Evolutionary conservation across 331 rosid species (phyloP).

Genomic region (Stylosanthes scabra): DNA sequence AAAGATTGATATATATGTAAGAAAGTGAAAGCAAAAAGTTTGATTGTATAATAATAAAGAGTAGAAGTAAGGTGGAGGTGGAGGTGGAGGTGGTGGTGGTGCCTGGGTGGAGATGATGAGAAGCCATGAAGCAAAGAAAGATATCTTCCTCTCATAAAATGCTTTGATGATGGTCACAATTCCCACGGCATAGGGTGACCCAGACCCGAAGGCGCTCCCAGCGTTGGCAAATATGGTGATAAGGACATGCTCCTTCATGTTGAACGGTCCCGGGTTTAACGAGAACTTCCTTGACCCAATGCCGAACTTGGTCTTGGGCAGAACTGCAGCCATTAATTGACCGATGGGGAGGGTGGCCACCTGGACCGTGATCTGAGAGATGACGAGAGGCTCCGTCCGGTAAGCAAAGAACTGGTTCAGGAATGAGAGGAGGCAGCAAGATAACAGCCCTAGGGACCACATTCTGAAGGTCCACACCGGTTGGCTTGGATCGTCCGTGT

Average conservation of each 20-base stretch:
- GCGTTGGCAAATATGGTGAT: constrained; percentile 66
- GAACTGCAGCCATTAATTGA: constrained; percentile 52
- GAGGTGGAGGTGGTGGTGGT: no score
- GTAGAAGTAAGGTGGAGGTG: not conserved
- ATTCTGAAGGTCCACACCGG: constrained; percentile 34
- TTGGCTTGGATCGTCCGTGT: constrained; percentile 56
- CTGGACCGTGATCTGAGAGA: constrained; percentile 61
- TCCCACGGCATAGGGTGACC: constrained; percentile 52
- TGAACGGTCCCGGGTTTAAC: constrained; percentile 61
- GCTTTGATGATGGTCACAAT: constrained; percentile 57
- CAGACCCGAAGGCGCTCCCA: constrained; percentile 55
- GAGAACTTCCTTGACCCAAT: constrained; percentile 43
- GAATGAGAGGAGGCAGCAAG: constrained; percentile 60
- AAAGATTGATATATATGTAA: no score
- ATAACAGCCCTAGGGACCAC: constrained; percentile 64
- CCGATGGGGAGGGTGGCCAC: constrained; percentile 59
- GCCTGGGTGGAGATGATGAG: constrained; percentile 51
- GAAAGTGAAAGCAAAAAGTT: no score
- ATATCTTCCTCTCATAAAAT: constrained; percentile 51
- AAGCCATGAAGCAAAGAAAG: constrained; percentile 55
- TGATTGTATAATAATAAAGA: no score
- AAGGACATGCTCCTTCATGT: constrained; percentile 71
- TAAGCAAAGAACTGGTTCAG: constrained; percentile 65
- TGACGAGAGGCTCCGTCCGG: constrained; percentile 57
- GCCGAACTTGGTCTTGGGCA: constrained; percentile 52